Evolutionary conservation across 192 early-diverging fungal species (phyloP), one percentile per base, ranked within the genome.

Genomic region (Chytriomyces sp.): DNA sequence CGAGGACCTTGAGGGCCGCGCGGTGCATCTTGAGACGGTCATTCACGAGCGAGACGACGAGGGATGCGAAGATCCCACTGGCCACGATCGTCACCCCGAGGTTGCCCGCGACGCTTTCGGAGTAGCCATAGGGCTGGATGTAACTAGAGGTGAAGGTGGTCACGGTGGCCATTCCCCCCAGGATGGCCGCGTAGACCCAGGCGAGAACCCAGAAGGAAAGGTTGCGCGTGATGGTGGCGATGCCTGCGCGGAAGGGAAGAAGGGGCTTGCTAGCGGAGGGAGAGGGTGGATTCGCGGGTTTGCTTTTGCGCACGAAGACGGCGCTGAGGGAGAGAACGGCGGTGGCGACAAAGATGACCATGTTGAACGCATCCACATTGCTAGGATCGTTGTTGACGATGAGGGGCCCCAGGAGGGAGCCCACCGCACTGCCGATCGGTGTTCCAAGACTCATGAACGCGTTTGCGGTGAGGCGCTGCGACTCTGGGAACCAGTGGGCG

Each of bases 1-100:
- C 32, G 25, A 67, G 55, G 7, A 78, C 22, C 62, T 83, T 84
- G 33, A 86, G 26, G 4, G 85, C 49, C 5, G 70, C 36, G 32
- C 77, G 81, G 70, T 87, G 87, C 40, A 71, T 74, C 72, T 88
- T 88, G 32, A 82, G 86, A 14, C 73, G 65, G 65, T 90, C 89
- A 57, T 89, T 77, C 31, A 86, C 73, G 17, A 78, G 72, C 3
- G 82, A 81, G 12, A 83, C 74, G 31, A 80, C 55, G n/a, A 80
- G 74, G 10, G 89, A 84, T 31, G 85, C 81, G 7, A 90, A 75
- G 19, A 90, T 56, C 39, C 89, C 89, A 59, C 79, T 82, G n/a
- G 83, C 73, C 60, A 90, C 77, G 70, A 82, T 84, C 19, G 80
- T 79, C 0, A 81, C 82, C 22, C 85, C 89, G 65, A 88, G 75